Conservation (phyloP, 2,329 filamentous ascomycete genomes). For the Elsinoe perseae region DNA sequence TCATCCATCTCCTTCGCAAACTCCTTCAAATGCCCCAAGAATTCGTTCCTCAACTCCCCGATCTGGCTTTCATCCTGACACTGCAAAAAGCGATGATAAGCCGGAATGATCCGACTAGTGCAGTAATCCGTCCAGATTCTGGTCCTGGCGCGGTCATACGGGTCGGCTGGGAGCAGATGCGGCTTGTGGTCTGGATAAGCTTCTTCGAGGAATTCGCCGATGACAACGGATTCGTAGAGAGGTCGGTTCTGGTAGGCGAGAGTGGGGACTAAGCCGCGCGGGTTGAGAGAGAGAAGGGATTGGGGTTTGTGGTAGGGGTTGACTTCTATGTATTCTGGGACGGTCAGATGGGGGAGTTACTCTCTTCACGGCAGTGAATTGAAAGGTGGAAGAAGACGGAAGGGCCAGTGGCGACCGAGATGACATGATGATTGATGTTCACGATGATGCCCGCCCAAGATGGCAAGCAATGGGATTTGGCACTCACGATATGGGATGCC, state of each 20-base stretch:
- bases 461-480: conserved; percentile 16
- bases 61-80: conserved; percentile 35
- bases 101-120: conserved; percentile 57
- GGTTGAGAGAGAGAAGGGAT: conserved; percentile 63
- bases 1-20: conserved; percentile 56
- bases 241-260: conserved; percentile 51
- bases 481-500: conserved; percentile 59
- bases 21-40: conserved; percentile 51
- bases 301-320: conserved; percentile 69
- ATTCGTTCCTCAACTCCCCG: conserved; percentile 48
- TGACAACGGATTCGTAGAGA: conserved; percentile 63
- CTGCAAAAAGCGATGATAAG: conserved; percentile 56
- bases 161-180: conserved; percentile 50
- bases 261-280: conserved; percentile 67
- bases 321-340: conserved; percentile 46
- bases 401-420: neutral
- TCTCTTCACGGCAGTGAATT: neutral
- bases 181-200: conserved; percentile 49
- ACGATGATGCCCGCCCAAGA: neutral
- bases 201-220: conserved; percentile 71
- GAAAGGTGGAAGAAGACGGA: neutral
- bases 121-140: conserved; percentile 70
- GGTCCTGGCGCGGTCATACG: conserved; percentile 57
- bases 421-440: neutral
- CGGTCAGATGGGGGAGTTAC: neutral